A percentile compares a stretch with the other conserved stretches of the same genome.
Conservation (phyloP, 2,329 filamentous ascomycete genomes). For the Colletotrichum sublineola region DNA sequence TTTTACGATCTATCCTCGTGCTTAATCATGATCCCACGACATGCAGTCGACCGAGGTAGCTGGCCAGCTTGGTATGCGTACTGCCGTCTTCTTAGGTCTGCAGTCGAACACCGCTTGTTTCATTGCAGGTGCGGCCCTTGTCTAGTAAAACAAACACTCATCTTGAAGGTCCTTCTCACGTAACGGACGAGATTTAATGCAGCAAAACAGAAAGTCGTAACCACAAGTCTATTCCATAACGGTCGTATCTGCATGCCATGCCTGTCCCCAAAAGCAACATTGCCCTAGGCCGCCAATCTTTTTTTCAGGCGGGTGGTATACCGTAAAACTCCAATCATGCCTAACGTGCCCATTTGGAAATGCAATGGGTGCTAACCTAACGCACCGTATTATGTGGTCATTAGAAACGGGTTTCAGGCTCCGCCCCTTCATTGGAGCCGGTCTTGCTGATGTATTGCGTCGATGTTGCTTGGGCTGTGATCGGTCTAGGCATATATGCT, state of each 20-base stretch:
- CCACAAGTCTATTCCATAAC: constrained; percentile 30
- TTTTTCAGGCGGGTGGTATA: constrained; percentile 36
- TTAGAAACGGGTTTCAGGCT: constrained; percentile 32
- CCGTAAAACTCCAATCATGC: constrained; percentile 40
- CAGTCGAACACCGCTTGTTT: not conserved
- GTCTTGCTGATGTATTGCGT: constrained; percentile 33
- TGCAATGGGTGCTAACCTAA: constrained; percentile 7
- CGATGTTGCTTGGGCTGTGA: constrained; percentile 27
- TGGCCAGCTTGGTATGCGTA: not conserved
- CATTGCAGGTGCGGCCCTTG: not conserved
- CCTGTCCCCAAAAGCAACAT: constrained; percentile 18
- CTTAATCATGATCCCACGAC: not conserved
- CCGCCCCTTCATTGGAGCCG: constrained; percentile 26
- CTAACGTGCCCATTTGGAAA: constrained; percentile 21
- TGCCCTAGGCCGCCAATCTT: constrained; percentile 19
- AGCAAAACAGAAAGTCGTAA: not conserved
- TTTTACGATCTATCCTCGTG: constrained; percentile 18
- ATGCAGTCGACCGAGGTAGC: not conserved
- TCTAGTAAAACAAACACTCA: not conserved
- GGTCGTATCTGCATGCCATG: constrained; percentile 30
- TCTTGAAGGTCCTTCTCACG: not conserved
- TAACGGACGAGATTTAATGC: not conserved
- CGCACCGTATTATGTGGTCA: not conserved
- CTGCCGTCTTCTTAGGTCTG: not conserved
- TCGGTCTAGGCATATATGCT: constrained; percentile 38